Base-by-base conservation (phyloP, 108 stramenopile genomes). In the Schizochytrium sp. region DNA sequence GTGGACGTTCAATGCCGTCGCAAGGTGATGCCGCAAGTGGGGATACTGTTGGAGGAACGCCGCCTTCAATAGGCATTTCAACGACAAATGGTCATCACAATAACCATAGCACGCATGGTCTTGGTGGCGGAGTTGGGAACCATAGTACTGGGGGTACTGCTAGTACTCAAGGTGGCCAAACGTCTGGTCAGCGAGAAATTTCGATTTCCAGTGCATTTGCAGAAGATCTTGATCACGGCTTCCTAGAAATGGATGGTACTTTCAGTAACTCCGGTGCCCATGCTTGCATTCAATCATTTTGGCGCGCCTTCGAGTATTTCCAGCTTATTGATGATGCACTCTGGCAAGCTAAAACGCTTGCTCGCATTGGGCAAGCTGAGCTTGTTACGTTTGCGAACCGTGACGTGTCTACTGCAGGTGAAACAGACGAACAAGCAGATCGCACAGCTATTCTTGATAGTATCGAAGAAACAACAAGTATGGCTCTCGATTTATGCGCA, bases 261-360 rank as follows among this genome's bases (percentile, higher is more conserved):
- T 69, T 69, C 76, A 38, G 13, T 10, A 40, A 83, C 12, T 17
- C n/a, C 10, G 76, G 76, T 8, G 53, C 40, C 10, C 47, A 40
- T 10, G 50, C 28, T 55, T 55, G 76, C 53, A 55, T 83, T n/a
- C 76, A 83, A 5, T 83, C 76, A 8, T 55, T 83, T 38, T 83
- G 76, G 76, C 53, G 53, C 5, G 76, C 76, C 5, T 83, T 83
- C 76, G 76, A 83, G 28, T 83, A 83, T 28, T 83, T 83, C 55
- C 76, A 83, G 76, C 76, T 83, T 28, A 83, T 83, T 40, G 76
- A 83, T 40, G 76, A 83, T 28, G 76, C 76, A 38, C 76, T 83
- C 15, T 83, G 76, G 76, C 76, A 83, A 3, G 76, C 76, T 53
- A 83, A 83, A 53, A 83, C 76, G 45, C 47, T 83, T 7, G 13